Evolutionary conservation across 257 asterid genomes (phyloP), one percentile per base, ranked within the genome.

Genomic region (Petunia axillaris): DNA sequence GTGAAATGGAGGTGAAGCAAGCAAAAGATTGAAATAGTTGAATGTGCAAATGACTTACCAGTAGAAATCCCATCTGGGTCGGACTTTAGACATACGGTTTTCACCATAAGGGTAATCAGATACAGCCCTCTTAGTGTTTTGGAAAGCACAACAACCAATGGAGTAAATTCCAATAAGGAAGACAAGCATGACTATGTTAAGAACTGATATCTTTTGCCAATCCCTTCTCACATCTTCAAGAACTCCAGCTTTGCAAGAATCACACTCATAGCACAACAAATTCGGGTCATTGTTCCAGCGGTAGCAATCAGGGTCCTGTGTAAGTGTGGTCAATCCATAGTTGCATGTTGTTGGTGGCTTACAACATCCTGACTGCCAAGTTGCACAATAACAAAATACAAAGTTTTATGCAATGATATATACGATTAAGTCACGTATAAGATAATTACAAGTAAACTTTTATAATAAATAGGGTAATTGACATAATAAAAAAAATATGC

Each of bases 181-280:
- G 6, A 96, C 46, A 25, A 94, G 88, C 95, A 96, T 90, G 9
- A 94, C 91, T 10, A 96, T 89, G 88, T 87, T 94, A 6, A 96
- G 94, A 3, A 91, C 98, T 41, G 98, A 92, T 1, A 96, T 85
- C 83, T 94, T 96, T 84, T 88, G 96, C 99, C 99, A 96, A 78
- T 89, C 93, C 37, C 94, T 85, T 6, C 96, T 85, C 4, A 92
- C 93, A 71, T 92, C 88, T 83, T 96, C 98, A 43, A 92, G 83
- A 81, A 92, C 98, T 10, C 97, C 98, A 5, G 99, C 99, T 89
- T 89, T 94, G 93, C 99, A 96, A 7, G 99, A 96, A 55, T 88
- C 92, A 44, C 99, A 96, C 75, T 86, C 92, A 91, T 96, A 96
- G 91, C 99, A 96, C 6, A 96, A 79, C 75, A 89, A 63, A 76